phyloP scores from a whole-genome alignment of 169 alveolate genomes.

The Cryptosporidium meleagridis region DNA sequence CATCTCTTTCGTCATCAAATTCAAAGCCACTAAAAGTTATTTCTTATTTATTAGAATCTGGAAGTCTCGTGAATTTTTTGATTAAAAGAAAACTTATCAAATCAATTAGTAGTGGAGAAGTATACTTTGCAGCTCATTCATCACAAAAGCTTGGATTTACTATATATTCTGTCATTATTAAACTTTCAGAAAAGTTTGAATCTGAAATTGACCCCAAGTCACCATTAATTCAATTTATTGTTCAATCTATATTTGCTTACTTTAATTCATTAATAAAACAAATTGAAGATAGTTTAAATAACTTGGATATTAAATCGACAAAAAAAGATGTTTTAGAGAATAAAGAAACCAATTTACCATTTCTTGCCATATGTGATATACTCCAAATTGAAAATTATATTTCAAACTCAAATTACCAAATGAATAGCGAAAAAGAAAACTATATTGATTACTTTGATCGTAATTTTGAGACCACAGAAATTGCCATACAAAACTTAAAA shows the following conservation, averaged over 20 bases:
- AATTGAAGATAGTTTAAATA: constrained; percentile 5
- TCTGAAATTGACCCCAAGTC: constrained; percentile 29
- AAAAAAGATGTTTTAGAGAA: not conserved
- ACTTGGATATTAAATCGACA: not conserved
- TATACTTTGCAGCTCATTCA: constrained; percentile 70
- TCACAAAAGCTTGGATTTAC: constrained; percentile 70
- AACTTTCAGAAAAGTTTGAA: constrained; percentile 22
- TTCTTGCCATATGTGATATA: constrained; percentile 28
- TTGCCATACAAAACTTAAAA: constrained; percentile 39
- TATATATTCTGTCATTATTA: constrained; percentile 31
- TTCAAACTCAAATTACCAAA: constrained; percentile 61
- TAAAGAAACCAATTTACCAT: not conserved
- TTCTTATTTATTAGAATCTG: constrained; percentile 50
- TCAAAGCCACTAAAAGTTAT: constrained; percentile 57
- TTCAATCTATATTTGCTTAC: constrained; percentile 49
- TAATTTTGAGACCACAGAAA: constrained; percentile 47
- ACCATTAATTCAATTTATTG: constrained; percentile 55
- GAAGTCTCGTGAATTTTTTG: constrained; percentile 26
- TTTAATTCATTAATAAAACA: constrained; percentile 27
- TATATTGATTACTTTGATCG: constrained; percentile 42
- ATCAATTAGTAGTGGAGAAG: constrained; percentile 55
- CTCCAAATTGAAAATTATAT: constrained; percentile 38
- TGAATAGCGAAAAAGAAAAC: constrained; percentile 34
- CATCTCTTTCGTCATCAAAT: constrained; percentile 47
- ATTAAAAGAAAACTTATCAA: constrained; percentile 39